A percentile compares a stretch with the other conserved stretches of the same genome.
Evolutionary conservation across 148 eudicot genomes (phyloP).

Genomic region (Fagopyrum homotropicum): DNA sequence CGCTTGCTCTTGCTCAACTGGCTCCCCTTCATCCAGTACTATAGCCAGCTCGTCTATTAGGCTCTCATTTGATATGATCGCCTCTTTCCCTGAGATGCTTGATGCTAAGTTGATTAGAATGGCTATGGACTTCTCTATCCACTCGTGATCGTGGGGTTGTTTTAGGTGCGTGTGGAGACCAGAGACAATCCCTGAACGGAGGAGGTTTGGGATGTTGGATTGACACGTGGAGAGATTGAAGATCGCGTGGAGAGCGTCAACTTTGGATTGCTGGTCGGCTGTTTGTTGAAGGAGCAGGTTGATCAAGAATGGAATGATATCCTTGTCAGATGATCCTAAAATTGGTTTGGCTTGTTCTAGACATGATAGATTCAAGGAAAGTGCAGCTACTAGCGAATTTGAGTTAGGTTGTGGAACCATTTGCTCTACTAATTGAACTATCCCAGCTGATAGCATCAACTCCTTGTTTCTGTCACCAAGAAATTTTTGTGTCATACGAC

Average conservation of each 20-base stretch:
- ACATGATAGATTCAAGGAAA: slow-evolving; percentile 77
- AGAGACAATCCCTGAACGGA: slow-evolving; percentile 52
- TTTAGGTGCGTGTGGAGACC: slow-evolving; percentile 43
- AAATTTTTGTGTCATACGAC: background rate
- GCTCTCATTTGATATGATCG: slow-evolving; percentile 36
- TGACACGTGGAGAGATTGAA: slow-evolving; percentile 66
- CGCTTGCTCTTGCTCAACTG: slow-evolving; percentile 83
- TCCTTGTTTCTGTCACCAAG: slow-evolving; percentile 77
- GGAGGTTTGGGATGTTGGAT: slow-evolving; percentile 58
- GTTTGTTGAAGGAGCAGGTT: slow-evolving; percentile 33
- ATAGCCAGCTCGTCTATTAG: slow-evolving; percentile 55
- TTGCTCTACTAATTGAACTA: slow-evolving; percentile 50
- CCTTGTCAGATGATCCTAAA: slow-evolving; percentile 62
- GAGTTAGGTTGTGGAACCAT: slow-evolving; percentile 49
- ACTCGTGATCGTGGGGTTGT: slow-evolving; percentile 38
- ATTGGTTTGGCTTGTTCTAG: slow-evolving; percentile 85
- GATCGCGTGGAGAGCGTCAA: slow-evolving; percentile 80
- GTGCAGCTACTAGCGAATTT: slow-evolving; percentile 66
- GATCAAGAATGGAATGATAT: slow-evolving; percentile 62
- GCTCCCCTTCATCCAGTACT: slow-evolving; percentile 70
- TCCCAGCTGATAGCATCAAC: slow-evolving; percentile 67
- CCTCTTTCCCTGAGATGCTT: slow-evolving; percentile 46
- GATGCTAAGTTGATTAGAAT: slow-evolving; percentile 73
- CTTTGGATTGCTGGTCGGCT: slow-evolving; percentile 50
- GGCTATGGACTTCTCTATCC: slow-evolving; percentile 81